phyloP scores from a whole-genome alignment of 306 rosid genomes.

The Benincasa hispida region DNA sequence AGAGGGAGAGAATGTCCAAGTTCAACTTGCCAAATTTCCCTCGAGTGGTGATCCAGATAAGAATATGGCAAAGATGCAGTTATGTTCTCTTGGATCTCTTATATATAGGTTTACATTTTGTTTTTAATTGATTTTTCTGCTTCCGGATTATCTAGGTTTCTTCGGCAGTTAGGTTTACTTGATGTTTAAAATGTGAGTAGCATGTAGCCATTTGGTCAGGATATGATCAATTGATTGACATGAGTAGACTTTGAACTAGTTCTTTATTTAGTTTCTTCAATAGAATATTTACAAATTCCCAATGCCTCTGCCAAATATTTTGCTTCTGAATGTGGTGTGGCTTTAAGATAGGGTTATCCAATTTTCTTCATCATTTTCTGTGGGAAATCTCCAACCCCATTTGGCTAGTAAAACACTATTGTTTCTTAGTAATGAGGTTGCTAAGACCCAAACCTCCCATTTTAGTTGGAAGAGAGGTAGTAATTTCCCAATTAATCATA shows the following conservation, averaged over 20 bases:
- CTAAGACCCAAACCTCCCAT: too few species aligned
- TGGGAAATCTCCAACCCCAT: too few species aligned
- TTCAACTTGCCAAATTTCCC: conserved; percentile 71
- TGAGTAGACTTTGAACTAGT: background rate
- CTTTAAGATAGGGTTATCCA: too few species aligned
- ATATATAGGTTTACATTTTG: background rate
- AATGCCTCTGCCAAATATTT: background rate
- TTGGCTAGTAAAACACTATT: too few species aligned
- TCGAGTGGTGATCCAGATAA: conserved; percentile 64
- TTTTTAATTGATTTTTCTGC: background rate
- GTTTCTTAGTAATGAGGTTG: too few species aligned
- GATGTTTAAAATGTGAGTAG: background rate
- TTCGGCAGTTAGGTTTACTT: background rate
- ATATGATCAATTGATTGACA: background rate
- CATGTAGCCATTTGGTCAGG: background rate
- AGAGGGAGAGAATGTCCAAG: conserved; percentile 83
- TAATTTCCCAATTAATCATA: too few species aligned
- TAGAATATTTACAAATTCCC: background rate
- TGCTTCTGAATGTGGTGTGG: background rate
- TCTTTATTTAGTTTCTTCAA: background rate
- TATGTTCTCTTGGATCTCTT: conserved; percentile 2
- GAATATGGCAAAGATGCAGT: conserved; percentile 96
- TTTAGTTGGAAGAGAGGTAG: too few species aligned
- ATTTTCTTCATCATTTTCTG: too few species aligned
- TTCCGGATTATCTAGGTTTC: background rate